Percentiles rank a stretch among this genome's conserved stretches.
These are phyloP conservation scores for Fusarium sp. DNA, from an alignment of 2,329 filamentous ascomycete genomes.

Conservation along the genomic window DNA sequence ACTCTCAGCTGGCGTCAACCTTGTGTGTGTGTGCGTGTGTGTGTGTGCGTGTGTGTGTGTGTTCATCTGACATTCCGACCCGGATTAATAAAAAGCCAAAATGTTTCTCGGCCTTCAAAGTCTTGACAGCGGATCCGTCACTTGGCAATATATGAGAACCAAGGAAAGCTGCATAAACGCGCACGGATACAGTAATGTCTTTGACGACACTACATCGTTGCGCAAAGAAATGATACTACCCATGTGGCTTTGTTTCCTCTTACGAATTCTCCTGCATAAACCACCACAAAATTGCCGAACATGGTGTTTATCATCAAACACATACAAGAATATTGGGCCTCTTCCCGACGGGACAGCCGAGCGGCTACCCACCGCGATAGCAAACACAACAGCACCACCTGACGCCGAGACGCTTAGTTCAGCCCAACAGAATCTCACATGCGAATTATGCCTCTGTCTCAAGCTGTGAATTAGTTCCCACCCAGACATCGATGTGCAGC, in stretches of 20 bases:
- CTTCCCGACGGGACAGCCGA: conserved; percentile 19
- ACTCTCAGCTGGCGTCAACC: conserved; percentile 20
- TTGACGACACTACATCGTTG: conserved; percentile 7
- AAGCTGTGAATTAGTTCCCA: conserved; percentile 4
- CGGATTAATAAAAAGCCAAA: conserved; percentile 7
- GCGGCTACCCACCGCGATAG: conserved; percentile 22
- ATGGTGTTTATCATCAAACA: background rate
- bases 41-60: too few relatives aligned
- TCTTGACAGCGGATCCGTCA: background rate
- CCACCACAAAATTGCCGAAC: background rate
- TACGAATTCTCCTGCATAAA: conserved; percentile 16
- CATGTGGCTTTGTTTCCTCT: conserved; percentile 14
- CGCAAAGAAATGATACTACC: conserved; percentile 1
- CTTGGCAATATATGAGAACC: conserved; percentile 18
- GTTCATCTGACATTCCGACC: conserved; percentile 30
- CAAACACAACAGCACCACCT: conserved; percentile 23
- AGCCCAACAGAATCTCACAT: conserved; percentile 6
- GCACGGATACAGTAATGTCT: conserved; percentile 15
- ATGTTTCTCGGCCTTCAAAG: background rate
- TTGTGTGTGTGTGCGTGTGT: too few relatives aligned
- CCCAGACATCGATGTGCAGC: conserved; percentile 3
- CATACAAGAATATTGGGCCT: background rate
- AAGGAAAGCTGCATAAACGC: conserved; percentile 27
- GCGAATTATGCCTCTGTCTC: background rate
- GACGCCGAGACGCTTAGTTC: conserved; percentile 5